Evolutionary conservation across 2,329 filamentous ascomycete species (phyloP).

Genomic region (Decorospora gaudefroyi): DNA sequence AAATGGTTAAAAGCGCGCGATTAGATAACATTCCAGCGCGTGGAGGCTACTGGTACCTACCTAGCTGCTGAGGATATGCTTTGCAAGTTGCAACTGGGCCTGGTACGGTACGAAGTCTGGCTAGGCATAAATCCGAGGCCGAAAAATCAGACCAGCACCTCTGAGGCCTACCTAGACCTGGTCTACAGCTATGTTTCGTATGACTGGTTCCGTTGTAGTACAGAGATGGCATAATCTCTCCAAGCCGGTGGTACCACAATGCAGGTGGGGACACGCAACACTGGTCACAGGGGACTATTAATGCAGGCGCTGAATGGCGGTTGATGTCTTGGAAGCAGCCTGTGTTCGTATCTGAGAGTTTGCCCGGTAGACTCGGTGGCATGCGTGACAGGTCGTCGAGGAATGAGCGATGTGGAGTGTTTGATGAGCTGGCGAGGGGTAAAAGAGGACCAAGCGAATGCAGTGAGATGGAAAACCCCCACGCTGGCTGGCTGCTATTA

Average conservation of each 20-base stretch:
- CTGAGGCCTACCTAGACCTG: no score
- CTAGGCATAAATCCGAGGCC: no score
- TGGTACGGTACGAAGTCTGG: no score
- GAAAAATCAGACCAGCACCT: no score
- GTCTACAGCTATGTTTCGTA: no score
- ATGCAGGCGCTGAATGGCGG: neutral
- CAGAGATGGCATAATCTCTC: conserved; percentile 4
- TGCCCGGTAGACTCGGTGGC: neutral
- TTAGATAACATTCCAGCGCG: no score
- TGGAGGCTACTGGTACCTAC: no score
- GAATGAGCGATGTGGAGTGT: conserved; percentile 19
- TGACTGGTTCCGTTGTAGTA: neutral
- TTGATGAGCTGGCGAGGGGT: conserved; percentile 38
- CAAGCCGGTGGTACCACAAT: conserved; percentile 5
- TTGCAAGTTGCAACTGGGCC: no score
- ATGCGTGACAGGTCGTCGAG: conserved; percentile 5
- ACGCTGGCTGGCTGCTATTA: conserved; percentile 9
- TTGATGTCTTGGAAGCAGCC: neutral
- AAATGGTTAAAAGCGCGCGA: no score
- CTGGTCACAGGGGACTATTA: conserved; percentile 1
- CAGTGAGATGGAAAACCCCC: conserved; percentile 13
- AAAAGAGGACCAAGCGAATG: conserved; percentile 1
- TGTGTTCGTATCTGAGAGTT: conserved; percentile 3
- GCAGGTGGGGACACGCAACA: no score
- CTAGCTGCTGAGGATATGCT: no score